These are phyloP conservation scores for Sisymbrium irio DNA, from an alignment of 345 rosid species.

Conservation along the genomic window DNA sequence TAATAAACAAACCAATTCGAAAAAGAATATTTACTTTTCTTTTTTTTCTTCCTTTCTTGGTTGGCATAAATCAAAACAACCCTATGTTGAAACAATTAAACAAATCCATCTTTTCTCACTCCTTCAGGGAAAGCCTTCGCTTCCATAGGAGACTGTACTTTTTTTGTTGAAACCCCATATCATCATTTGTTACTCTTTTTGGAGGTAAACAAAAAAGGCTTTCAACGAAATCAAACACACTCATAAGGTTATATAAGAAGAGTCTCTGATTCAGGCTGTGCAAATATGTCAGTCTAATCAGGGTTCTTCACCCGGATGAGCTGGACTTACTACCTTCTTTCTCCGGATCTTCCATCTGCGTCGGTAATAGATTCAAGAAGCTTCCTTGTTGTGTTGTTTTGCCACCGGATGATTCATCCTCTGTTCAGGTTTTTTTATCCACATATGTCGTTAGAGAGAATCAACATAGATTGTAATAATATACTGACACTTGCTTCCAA, in stretches of 20 bases:
- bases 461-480: background rate
- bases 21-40: conserved; percentile 29
- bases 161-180: conserved; percentile 14
- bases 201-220: conserved; percentile 15
- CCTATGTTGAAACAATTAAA: conserved; percentile 30
- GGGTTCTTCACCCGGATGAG: conserved; percentile 27
- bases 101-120: conserved; percentile 1
- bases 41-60: background rate
- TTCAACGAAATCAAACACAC: conserved; percentile 29
- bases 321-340: conserved; percentile 39
- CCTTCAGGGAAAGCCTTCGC: conserved; percentile 16
- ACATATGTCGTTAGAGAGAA: background rate
- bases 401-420: conserved; percentile 57
- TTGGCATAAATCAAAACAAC: conserved; percentile 10
- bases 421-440: conserved; percentile 41
- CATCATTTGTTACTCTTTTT: conserved; percentile 18
- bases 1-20: conserved; percentile 11
- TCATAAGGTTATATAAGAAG: conserved; percentile 19
- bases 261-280: conserved; percentile 28
- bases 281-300: conserved; percentile 21
- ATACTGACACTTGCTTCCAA: too few relatives aligned
- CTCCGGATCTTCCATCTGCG: conserved; percentile 57
- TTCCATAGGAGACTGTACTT: conserved; percentile 20
- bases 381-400: conserved; percentile 52
- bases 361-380: conserved; percentile 72